Base-by-base conservation (phyloP, 1,284 basidiomycete species). In the Heimioporus retisporus region DNA sequence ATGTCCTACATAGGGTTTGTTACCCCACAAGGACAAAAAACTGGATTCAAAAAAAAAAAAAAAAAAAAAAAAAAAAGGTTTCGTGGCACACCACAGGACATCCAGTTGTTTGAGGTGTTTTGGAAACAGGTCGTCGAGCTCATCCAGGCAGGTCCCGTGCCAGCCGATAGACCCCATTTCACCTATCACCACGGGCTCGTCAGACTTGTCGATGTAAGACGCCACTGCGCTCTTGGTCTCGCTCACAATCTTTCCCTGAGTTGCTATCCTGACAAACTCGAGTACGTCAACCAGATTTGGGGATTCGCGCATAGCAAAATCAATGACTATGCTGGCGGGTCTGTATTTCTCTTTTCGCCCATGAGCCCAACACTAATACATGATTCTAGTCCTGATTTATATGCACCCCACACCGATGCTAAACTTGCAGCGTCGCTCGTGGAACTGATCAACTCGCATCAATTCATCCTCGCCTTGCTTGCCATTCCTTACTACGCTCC, bases 91-190 rank as follows among this genome's bases (percentile, higher is more conserved):
- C 96, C 97, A 10, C 93, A 96, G 79, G 88, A 97, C 72, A 96
- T 97, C 44, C 93, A 92, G 74, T 80, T 98, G 62, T 98, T 98
- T 70, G 97, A 98, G 78, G 95, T 98, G 16, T 98, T 98, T 80
- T 98, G 96, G 97, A 92, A 95, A 71, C 97, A 98, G 79, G 94
- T 98, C n/a, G 96, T 98, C 13, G 93, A 97, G 77, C 88, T 98
- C 46, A 96, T 98, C 84, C 96, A 96, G 88, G 96, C 94, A 65
- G 28, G 81, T 75, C 53, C 31, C 40, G 19, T 25, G 28, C 23
- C n/a, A 21, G 14, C 5, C 1, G 23, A 40, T 1, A 0, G 42
- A 31, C 10, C 4, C 25, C 2, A 28, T 63, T 44, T 64, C n/a
- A 64, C 53, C 16, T 42, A 56, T 23, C 19, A 62, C 50, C 57